Percentiles rank a stretch among this genome's conserved stretches.
phyloP scores from a whole-genome alignment of 805 yeast species.

The Isabelozyma heimii region DNA sequence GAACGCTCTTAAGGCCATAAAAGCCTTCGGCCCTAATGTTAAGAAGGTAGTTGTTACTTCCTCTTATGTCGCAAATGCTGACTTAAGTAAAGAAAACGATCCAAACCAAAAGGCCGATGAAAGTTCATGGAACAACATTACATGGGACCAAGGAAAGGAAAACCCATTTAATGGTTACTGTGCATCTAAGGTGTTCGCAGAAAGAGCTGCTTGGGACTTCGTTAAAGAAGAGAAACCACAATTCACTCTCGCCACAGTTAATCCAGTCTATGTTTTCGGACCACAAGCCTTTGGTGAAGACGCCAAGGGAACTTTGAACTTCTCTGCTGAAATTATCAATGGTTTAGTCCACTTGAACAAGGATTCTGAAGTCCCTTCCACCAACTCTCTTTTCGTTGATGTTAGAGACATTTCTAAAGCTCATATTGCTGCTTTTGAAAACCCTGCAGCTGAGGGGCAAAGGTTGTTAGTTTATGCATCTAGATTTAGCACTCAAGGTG shows the following conservation, averaged over 20 bases:
- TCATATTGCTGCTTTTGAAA: conserved; percentile 15
- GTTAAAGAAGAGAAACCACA: conserved; percentile 18
- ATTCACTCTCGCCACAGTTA: conserved; percentile 31
- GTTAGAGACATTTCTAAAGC: conserved; percentile 23
- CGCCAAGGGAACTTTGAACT: conserved; percentile 23
- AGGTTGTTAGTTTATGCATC: conserved; percentile 27
- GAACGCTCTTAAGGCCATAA: conserved; percentile 16
- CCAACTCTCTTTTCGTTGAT: conserved; percentile 13
- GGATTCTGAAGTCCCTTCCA: conserved; percentile 6
- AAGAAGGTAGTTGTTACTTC: conserved; percentile 17
- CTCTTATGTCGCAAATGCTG: conserved; percentile 4
- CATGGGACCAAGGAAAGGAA: conserved; percentile 26
- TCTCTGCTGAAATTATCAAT: conserved; percentile 25
- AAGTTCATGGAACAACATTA: conserved; percentile 37
- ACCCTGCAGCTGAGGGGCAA: conserved; percentile 13
- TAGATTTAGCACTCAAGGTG: conserved; percentile 16
- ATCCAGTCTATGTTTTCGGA: conserved; percentile 39
- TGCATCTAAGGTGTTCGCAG: conserved; percentile 38
- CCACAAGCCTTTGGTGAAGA: conserved; percentile 35
- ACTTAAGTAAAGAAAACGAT: not conserved
- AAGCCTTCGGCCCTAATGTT: conserved; percentile 12
- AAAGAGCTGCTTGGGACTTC: conserved; percentile 30
- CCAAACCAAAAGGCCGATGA: conserved; percentile 13
- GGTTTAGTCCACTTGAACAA: conserved; percentile 20
- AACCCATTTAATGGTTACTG: conserved; percentile 22